Percentiles rank a stretch among this genome's conserved stretches.
Evolutionary conservation across 2,329 filamentous ascomycete species (phyloP).

Genomic region (Fusarium hostae): DNA sequence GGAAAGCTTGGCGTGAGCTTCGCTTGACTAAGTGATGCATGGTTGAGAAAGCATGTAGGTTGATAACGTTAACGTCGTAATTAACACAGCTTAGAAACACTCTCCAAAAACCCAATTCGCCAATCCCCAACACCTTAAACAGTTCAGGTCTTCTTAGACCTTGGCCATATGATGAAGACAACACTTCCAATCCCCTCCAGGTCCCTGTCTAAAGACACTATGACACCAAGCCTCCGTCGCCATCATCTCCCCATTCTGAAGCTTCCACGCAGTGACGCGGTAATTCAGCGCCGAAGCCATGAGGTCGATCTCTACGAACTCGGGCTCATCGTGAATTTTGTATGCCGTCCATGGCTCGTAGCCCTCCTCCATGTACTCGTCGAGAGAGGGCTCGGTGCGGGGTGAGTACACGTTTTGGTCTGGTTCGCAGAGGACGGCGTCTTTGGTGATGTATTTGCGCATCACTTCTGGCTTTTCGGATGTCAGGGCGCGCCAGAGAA

Average conservation of each 20-base stretch:
- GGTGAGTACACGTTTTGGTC: constrained; percentile 47
- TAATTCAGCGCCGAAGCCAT: constrained; percentile 50
- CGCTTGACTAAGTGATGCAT: background rate
- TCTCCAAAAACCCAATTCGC: constrained; percentile 27
- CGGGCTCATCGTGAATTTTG: constrained; percentile 50
- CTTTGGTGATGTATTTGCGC: constrained; percentile 50
- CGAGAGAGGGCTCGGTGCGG: constrained; percentile 47
- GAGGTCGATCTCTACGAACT: constrained; percentile 53
- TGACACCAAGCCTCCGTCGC: constrained; percentile 51
- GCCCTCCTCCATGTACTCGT: constrained; percentile 48
- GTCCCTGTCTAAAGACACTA: constrained; percentile 48
- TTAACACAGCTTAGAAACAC: constrained; percentile 19
- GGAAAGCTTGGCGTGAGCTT: background rate
- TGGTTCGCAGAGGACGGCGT: constrained; percentile 48
- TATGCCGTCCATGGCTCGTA: constrained; percentile 52
- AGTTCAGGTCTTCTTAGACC: constrained; percentile 17
- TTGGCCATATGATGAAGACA: constrained; percentile 50
- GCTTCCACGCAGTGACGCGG: constrained; percentile 49
- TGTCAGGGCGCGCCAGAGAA: constrained; percentile 51
- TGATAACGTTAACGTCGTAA: constrained; percentile 14
- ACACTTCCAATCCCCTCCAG: constrained; percentile 51
- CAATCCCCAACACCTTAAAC: constrained; percentile 30
- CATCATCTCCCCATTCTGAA: constrained; percentile 45
- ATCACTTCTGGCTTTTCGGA: constrained; percentile 48
- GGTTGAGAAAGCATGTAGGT: background rate